A percentile compares a stretch with the other conserved stretches of the same genome.
phyloP scores from a whole-genome alignment of 768 basidiomycete species.

The Russula earlei region DNA sequence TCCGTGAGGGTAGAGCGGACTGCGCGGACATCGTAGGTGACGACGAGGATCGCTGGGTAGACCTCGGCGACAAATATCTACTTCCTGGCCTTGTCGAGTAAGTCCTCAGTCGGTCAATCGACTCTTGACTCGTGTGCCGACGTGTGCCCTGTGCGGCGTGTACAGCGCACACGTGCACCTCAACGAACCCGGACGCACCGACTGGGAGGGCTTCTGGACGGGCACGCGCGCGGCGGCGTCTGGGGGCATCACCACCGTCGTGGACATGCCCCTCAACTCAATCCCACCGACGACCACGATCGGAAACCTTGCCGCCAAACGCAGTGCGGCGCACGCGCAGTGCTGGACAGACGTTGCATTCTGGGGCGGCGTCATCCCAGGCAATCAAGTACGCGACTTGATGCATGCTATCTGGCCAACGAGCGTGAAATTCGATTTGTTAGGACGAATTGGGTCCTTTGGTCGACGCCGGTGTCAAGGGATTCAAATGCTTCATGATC shows the following conservation, averaged over 20 bases:
- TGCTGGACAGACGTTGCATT: conserved; percentile 80
- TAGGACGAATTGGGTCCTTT: conserved; percentile 71
- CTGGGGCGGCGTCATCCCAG: conserved; percentile 93
- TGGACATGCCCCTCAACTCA: conserved; percentile 98
- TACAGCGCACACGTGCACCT: conserved; percentile 82
- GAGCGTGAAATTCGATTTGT: background rate
- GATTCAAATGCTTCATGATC: conserved; percentile 96
- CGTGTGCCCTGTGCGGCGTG: background rate
- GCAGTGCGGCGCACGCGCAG: conserved; percentile 57
- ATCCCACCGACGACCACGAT: conserved; percentile 93
- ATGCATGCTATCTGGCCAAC: background rate
- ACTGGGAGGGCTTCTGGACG: conserved; percentile 91
- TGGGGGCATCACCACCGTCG: conserved; percentile 90
- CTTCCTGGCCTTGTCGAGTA: conserved; percentile 50
- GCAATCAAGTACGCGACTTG: conserved; percentile 55
- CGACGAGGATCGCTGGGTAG: conserved; percentile 26
- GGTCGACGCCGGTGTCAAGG: conserved; percentile 73
- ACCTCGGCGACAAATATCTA: conserved; percentile 33
- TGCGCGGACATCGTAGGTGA: conserved; percentile 22
- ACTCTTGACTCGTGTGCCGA: background rate
- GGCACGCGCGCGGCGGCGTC: conserved; percentile 87
- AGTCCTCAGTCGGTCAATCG: conserved; percentile 21
- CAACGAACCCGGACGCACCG: conserved; percentile 87
- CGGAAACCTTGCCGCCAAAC: conserved; percentile 62
- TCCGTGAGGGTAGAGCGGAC: conserved; percentile 22